Conservation (phyloP, 139 green algal species). For the Chlamydomonas asymmetrica region DNA sequence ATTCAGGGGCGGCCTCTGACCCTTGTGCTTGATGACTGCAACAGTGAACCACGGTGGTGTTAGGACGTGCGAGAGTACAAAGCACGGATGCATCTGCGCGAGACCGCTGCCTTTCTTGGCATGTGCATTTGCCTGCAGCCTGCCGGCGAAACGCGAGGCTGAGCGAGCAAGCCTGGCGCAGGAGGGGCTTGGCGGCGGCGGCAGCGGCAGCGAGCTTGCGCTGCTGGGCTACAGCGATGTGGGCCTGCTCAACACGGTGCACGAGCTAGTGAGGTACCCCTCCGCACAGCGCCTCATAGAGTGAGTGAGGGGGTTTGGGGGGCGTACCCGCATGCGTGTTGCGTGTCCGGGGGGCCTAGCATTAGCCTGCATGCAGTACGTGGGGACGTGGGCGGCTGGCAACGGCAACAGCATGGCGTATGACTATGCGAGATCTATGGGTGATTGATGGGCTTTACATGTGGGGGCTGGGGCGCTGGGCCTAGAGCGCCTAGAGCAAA, state of each 20-base stretch:
- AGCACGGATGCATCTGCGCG: not conserved
- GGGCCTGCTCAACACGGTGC: not conserved
- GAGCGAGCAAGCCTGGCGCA: too few species aligned
- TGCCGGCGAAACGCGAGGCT: not conserved
- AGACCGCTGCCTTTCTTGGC: not conserved
- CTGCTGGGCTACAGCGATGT: not conserved
- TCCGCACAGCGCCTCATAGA: slow-evolving; percentile 1
- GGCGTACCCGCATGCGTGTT: too few species aligned
- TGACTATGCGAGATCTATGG: not conserved
- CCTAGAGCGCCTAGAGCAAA: too few species aligned
- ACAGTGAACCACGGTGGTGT: not conserved
- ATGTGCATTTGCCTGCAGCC: not conserved
- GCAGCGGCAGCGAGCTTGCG: not conserved
- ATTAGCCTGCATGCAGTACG: not conserved
- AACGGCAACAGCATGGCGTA: not conserved
- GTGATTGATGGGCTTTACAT: not conserved
- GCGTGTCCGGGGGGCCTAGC: not conserved
- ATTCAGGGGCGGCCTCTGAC: too few species aligned
- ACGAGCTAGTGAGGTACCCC: slow-evolving; percentile 4
- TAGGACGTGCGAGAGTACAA: not conserved
- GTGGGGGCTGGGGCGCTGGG: not conserved
- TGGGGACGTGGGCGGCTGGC: not conserved
- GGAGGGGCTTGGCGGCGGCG: too few species aligned
- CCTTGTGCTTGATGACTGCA: not conserved
- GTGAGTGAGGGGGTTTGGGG: too few species aligned